These are phyloP conservation scores for Rheum nobile DNA, from an alignment of 148 eudicot genomes.

Conservation along the genomic window DNA sequence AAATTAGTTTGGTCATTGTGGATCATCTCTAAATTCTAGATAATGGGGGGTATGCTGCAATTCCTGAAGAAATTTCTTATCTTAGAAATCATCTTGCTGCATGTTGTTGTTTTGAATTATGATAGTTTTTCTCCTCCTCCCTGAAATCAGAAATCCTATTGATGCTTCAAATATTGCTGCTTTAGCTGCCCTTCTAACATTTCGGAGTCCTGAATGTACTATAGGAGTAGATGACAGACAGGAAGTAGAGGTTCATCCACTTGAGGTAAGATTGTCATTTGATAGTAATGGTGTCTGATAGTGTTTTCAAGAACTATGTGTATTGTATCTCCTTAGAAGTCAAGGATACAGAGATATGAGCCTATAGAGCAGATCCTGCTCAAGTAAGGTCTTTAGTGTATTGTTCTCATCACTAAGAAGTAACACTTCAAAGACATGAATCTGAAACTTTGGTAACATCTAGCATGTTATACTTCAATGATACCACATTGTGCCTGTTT, in stretches of 20 bases:
- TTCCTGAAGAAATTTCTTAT: background rate
- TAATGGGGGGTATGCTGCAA: constrained; percentile 60
- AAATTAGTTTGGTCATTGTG: constrained; percentile 86
- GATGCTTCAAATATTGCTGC: constrained; percentile 99
- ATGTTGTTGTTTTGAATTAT: constrained; percentile 1
- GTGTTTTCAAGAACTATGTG: background rate
- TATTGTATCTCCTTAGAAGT: background rate
- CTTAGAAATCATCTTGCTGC: background rate
- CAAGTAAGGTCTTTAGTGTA: no score
- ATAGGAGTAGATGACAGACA: constrained; percentile 69
- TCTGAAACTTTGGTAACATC: background rate
- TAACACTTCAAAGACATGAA: background rate
- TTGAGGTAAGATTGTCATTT: constrained; percentile 40
- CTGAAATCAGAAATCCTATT: constrained; percentile 61
- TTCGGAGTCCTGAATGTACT: constrained; percentile 84
- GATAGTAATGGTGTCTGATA: background rate
- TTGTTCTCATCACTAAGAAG: no score
- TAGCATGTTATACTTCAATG: background rate
- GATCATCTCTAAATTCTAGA: constrained; percentile 78
- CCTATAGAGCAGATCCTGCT: no score
- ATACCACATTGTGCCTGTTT: background rate
- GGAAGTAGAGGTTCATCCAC: constrained; percentile 66
- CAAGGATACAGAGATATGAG: no score
- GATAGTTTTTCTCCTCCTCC: constrained; percentile 6
- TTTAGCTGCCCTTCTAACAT: constrained; percentile 77